phyloP scores from a whole-genome alignment of 2,329 filamentous ascomycete species.

The Diaporthe humulicola region DNA sequence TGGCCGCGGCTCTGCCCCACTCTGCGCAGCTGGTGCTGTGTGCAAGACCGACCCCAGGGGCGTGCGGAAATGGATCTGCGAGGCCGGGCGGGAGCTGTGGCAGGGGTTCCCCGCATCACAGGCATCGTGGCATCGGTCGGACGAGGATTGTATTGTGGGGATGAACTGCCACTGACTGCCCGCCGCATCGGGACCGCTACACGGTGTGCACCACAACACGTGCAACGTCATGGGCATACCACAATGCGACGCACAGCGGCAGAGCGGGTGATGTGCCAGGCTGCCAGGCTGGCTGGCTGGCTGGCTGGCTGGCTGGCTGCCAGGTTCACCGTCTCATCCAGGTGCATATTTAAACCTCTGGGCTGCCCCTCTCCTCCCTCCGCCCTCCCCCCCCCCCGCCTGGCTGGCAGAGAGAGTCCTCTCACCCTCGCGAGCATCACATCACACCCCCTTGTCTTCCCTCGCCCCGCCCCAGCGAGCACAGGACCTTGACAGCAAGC shows the following conservation, averaged over 20 bases:
- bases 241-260: background rate
- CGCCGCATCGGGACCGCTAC: background rate
- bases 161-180: constrained; percentile 14
- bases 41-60: background rate
- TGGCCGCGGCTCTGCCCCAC: background rate
- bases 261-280: background rate
- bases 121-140: background rate
- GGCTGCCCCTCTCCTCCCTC: background rate
- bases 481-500: background rate
- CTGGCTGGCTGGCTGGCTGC: too few species aligned
- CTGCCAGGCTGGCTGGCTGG: background rate
- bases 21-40: background rate
- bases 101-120: constrained; percentile 27
- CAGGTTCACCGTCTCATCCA: background rate
- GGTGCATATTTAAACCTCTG: background rate
- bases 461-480: background rate
- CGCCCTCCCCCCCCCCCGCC: background rate
- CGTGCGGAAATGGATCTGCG: background rate
- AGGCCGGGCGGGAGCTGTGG: background rate
- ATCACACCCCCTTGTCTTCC: background rate
- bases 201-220: background rate
- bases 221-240: constrained; percentile 17
- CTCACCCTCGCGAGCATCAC: too few species aligned
- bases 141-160: constrained; percentile 17
- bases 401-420: background rate